These are phyloP conservation scores for Friedmanniomyces endolithicus DNA, from an alignment of 495 filamentous ascomycete genomes.

Conservation along the genomic window DNA sequence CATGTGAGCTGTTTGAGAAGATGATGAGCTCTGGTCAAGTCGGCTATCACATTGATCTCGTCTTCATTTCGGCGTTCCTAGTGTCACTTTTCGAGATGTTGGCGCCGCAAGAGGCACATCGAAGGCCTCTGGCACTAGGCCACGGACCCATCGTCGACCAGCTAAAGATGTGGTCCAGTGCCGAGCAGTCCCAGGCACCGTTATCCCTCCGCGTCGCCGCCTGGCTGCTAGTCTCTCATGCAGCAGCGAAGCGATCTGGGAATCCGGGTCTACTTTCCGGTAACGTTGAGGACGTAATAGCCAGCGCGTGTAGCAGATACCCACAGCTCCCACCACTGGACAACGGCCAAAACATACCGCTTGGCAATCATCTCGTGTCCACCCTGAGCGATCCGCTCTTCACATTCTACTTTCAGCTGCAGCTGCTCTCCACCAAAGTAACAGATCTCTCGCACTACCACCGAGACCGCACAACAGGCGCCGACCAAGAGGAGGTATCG, in stretches of 20 bases:
- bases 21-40: background rate
- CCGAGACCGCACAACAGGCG: background rate
- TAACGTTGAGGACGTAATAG: background rate
- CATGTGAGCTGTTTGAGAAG: background rate
- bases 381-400: background rate
- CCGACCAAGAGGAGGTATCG: background rate
- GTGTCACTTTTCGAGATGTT: background rate
- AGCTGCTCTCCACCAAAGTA: background rate
- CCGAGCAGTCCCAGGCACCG: background rate
- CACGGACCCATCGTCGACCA: background rate
- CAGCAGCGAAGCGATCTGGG: background rate
- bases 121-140: background rate
- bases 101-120: background rate
- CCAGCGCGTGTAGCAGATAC: background rate
- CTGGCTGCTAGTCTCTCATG: background rate
- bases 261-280: background rate
- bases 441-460: constrained; percentile 1
- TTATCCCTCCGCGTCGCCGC: background rate
- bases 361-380: background rate
- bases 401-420: background rate
- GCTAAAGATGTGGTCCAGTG: background rate
- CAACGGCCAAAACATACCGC: background rate
- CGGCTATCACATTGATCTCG: background rate
- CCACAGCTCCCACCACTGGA: background rate
- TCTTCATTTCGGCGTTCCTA: background rate